A percentile compares a stretch with the other conserved stretches of the same genome.
These are phyloP conservation scores for Striga asiatica DNA, from an alignment of 257 asterid species.

Conservation along the genomic window DNA sequence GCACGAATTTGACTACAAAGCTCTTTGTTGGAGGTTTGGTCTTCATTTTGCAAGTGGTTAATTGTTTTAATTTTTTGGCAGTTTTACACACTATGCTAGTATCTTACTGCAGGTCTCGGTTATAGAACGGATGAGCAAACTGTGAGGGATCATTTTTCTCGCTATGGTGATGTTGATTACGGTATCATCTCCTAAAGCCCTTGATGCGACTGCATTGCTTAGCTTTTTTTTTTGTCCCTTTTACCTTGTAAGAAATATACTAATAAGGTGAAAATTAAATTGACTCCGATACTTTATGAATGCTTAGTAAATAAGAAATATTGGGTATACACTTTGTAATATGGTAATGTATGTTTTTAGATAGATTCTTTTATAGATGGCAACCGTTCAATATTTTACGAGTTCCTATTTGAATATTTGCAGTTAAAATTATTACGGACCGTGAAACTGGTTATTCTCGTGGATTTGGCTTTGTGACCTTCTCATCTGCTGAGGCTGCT, in stretches of 20 bases:
- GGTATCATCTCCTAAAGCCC: slow-evolving; percentile 28
- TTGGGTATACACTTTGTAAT: background rate
- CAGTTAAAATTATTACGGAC: slow-evolving; percentile 71
- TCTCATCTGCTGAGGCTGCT: slow-evolving; percentile 59
- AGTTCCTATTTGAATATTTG: slow-evolving; percentile 10
- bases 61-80: background rate
- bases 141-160: slow-evolving; percentile 61
- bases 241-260: background rate
- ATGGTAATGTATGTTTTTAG: too few species aligned
- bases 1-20: slow-evolving; percentile 46
- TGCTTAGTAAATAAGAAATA: background rate
- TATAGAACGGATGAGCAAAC: slow-evolving; percentile 56
- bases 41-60: background rate
- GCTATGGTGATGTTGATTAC: slow-evolving; percentile 65
- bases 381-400: background rate
- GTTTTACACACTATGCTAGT: background rate
- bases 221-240: background rate
- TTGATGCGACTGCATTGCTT: background rate
- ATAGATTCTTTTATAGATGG: background rate
- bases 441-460: slow-evolving; percentile 83
- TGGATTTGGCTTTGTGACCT: slow-evolving; percentile 85
- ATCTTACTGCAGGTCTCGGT: slow-evolving; percentile 51
- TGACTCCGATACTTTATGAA: background rate
- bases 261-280: background rate
- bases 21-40: slow-evolving; percentile 77